Percentiles rank a stretch among this genome's conserved stretches.
These are phyloP conservation scores for Xylaria sp. DNA, from an alignment of 2,329 filamentous ascomycete species.

Conservation along the genomic window DNA sequence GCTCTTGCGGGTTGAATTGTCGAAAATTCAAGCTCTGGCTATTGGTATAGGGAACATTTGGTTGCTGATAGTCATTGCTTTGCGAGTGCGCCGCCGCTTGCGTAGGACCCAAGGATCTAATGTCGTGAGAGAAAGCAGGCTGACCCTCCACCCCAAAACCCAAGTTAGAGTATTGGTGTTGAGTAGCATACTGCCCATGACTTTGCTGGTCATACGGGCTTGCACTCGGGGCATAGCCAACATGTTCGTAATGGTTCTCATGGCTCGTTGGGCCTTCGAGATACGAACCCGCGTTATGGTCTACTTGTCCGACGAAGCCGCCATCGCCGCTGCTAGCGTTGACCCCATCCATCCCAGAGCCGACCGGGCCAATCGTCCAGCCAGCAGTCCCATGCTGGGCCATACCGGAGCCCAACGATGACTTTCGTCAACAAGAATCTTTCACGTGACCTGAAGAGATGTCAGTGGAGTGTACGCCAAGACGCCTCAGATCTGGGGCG, in stretches of 20 bases:
- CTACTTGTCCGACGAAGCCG: constrained; percentile 28
- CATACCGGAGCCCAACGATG: constrained; percentile 21
- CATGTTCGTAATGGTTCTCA: constrained; percentile 25
- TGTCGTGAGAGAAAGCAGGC: constrained; percentile 20
- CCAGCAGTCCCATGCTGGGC: constrained; percentile 35
- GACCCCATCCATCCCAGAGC: constrained; percentile 20
- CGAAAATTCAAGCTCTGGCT: constrained; percentile 28
- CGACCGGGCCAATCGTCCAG: constrained; percentile 29
- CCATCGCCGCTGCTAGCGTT: constrained; percentile 7
- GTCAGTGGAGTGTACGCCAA: constrained; percentile 34
- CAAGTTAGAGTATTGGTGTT: constrained; percentile 29
- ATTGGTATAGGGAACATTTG: constrained; percentile 27
- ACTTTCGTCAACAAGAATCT: background rate
- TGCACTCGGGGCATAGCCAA: constrained; percentile 18
- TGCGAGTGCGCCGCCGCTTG: constrained; percentile 20
- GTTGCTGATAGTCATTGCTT: constrained; percentile 24
- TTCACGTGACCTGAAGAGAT: constrained; percentile 34
- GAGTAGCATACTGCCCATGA: constrained; percentile 25
- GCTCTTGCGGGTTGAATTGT: constrained; percentile 22
- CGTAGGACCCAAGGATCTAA: constrained; percentile 19
- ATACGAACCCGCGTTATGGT: constrained; percentile 26
- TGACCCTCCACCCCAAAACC: constrained; percentile 26
- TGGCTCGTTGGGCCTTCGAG: constrained; percentile 21
- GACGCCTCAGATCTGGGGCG: constrained; percentile 12
- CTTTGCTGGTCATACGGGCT: constrained; percentile 29